Conservation (phyloP, 345 rosid genomes). For the Acer campestre region DNA sequence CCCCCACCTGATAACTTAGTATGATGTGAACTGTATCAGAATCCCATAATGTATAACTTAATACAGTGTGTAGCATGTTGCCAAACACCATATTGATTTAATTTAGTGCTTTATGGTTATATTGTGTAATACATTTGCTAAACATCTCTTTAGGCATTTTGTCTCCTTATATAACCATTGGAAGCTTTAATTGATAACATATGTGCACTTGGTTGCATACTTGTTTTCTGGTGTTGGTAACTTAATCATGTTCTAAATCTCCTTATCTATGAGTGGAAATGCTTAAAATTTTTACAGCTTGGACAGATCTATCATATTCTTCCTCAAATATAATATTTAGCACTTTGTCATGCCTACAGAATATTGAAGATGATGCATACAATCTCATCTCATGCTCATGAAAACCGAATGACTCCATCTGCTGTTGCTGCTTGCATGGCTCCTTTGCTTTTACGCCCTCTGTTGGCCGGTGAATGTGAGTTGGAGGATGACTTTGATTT, state of each 20-base stretch:
- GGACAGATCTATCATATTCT: conserved; percentile 14
- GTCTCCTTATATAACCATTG: background rate
- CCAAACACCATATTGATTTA: background rate
- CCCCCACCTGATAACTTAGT: background rate
- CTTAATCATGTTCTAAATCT: background rate
- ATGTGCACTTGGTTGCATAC: background rate
- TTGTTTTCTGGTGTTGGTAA: background rate
- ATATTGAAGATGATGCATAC: conserved; percentile 93
- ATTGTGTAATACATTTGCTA: background rate
- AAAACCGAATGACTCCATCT: conserved; percentile 92
- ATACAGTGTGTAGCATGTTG: background rate
- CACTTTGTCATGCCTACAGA: conserved; percentile 47
- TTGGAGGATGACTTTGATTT: conserved; percentile 85
- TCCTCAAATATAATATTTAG: conserved; percentile 22
- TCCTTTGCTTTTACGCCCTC: conserved; percentile 90
- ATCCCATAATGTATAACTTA: background rate
- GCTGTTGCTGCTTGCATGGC: conserved; percentile 99
- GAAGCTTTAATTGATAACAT: background rate
- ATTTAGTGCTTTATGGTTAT: no score
- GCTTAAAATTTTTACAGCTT: conserved; percentile 13
- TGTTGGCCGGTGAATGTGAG: conserved; percentile 97
- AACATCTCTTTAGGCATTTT: background rate
- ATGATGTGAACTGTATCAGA: background rate
- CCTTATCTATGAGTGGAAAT: conserved; percentile 11
- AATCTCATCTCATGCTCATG: conserved; percentile 75